Percentiles rank a stretch among this genome's conserved stretches.
These are phyloP conservation scores for Suhomyces ambrosiae DNA, from an alignment of 1,139 yeast genomes.

Conservation along the genomic window DNA sequence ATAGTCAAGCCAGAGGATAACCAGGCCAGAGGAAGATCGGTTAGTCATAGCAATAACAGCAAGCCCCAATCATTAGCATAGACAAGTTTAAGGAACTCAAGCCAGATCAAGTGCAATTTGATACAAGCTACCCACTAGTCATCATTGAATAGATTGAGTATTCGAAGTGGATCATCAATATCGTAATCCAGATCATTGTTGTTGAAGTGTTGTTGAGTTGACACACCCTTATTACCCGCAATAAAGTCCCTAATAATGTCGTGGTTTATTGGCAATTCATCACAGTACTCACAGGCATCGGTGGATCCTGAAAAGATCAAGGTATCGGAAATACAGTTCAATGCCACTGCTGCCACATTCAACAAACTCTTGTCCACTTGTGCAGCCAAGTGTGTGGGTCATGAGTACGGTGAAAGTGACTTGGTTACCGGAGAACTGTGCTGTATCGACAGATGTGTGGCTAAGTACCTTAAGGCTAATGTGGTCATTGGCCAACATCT, in stretches of 20 bases:
- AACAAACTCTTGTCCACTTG: conserved; percentile 61
- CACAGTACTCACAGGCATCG: conserved; percentile 44
- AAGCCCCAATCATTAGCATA: too few species aligned
- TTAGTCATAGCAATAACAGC: too few species aligned
- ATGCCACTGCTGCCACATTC: conserved; percentile 70
- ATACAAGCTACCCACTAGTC: too few species aligned
- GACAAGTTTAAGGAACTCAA: too few species aligned
- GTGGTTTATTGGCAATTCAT: conserved; percentile 51
- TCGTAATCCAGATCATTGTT: too few species aligned
- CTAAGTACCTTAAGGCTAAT: conserved; percentile 71
- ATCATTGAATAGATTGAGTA: too few species aligned
- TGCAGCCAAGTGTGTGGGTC: conserved; percentile 69
- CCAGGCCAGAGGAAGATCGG: too few species aligned
- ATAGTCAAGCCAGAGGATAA: too few species aligned
- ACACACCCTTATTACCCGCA: too few species aligned
- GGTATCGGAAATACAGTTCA: conserved; percentile 74
- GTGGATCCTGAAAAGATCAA: conserved; percentile 69
- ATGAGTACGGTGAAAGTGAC: conserved; percentile 77
- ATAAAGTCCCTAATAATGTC: conserved; percentile 64
- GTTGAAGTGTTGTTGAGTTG: too few species aligned
- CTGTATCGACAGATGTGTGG: conserved; percentile 78
- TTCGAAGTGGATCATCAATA: too few species aligned
- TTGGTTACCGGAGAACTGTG: conserved; percentile 73
- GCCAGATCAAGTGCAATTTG: too few species aligned
- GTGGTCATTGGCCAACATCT: conserved; percentile 55